A percentile compares a stretch with the other conserved stretches of the same genome.
Conservation (phyloP, 805 yeast species). For the Myxozyma neotropica region DNA sequence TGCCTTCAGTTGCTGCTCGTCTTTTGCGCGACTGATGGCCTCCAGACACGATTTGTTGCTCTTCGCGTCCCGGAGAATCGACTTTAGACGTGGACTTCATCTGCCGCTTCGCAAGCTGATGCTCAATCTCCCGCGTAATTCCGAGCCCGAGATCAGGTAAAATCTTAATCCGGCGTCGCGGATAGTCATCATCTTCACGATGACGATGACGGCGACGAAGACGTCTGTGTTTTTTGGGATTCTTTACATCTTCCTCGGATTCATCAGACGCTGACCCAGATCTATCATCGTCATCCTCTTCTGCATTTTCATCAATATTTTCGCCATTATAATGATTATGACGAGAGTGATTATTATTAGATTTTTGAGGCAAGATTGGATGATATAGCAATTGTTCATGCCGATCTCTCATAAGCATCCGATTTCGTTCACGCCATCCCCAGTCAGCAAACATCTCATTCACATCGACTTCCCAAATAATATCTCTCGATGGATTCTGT, state of each 20-base stretch:
- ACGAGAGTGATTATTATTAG: not conserved
- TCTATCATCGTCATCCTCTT: not conserved
- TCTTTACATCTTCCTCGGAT: not conserved
- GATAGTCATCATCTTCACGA: not conserved
- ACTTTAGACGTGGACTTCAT: not conserved
- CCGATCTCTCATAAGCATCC: constrained; percentile 26
- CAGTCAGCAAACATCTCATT: constrained; percentile 30
- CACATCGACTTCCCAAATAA: constrained; percentile 33
- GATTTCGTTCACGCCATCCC: constrained; percentile 33
- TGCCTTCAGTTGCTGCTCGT: not conserved
- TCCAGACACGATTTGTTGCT: too few relatives aligned
- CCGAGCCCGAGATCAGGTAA: constrained; percentile 9
- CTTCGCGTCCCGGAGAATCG: not conserved
- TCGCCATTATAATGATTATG: not conserved
- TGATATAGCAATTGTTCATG: constrained; percentile 20
- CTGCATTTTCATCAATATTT: not conserved
- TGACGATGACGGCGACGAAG: constrained; percentile 2
- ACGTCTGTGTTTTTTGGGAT: not conserved
- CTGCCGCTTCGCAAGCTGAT: constrained; percentile 7
- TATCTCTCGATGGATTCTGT: constrained; percentile 4
- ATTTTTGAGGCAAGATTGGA: not conserved
- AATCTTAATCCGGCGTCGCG: not conserved
- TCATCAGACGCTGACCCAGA: not conserved
- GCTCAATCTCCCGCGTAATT: constrained; percentile 11
- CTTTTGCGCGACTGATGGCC: too few relatives aligned